phyloP scores from a whole-genome alignment of 2,329 filamentous ascomycete species.

The Fusarium subglutinans region DNA sequence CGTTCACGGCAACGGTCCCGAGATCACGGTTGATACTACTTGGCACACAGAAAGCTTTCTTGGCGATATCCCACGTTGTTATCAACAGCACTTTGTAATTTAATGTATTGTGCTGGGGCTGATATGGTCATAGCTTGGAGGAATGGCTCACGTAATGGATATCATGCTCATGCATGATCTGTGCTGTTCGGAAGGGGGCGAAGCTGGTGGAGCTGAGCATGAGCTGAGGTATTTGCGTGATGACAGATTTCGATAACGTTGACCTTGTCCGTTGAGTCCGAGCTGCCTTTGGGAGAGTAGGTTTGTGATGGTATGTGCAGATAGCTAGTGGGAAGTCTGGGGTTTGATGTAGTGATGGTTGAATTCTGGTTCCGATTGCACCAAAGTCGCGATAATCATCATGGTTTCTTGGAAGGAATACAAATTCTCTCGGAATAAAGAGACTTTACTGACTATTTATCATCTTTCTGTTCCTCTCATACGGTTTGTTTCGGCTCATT shows the following conservation, averaged over 20 bases:
- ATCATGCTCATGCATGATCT: constrained; percentile 81
- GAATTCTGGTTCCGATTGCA: neutral
- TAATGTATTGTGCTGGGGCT: constrained; percentile 55
- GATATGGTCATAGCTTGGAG: constrained; percentile 75
- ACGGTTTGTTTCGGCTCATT: no score
- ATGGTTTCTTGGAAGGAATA: accelerated
- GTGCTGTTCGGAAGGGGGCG: constrained; percentile 71
- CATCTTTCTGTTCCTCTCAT: neutral
- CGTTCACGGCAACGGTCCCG: neutral
- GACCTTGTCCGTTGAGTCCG: neutral
- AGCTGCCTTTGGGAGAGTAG: neutral
- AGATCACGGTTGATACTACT: neutral
- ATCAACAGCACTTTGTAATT: constrained; percentile 51
- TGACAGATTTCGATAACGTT: neutral
- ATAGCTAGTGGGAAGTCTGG: neutral
- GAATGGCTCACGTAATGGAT: constrained; percentile 70
- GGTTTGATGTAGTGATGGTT: accelerated
- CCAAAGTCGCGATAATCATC: neutral
- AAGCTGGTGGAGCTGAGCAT: constrained; percentile 67
- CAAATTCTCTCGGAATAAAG: accelerated
- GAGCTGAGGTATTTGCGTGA: neutral
- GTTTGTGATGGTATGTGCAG: neutral
- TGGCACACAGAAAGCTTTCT: neutral
- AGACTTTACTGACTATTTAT: neutral
- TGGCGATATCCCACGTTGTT: neutral